Base-by-base conservation (phyloP, 805 yeast species). In the Starmera quercuum region DNA sequence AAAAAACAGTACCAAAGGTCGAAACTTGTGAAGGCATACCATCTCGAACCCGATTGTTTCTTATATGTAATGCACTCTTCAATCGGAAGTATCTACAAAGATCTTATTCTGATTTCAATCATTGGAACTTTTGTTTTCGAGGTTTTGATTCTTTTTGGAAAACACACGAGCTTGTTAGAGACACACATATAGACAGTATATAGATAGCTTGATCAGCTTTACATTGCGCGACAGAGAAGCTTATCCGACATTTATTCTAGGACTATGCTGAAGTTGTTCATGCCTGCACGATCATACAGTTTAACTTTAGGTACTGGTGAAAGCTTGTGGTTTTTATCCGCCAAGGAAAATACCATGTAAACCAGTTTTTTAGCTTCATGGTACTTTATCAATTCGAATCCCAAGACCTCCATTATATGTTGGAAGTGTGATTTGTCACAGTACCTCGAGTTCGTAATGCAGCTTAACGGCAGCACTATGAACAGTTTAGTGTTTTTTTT, bases 401-500 rank as follows among this genome's bases (percentile, higher is more conserved):
- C 96, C n/a, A 85, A 57, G 7, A 63, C 45, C 0, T 38, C 22
- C 73, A 81, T 68, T 10, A 87, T 68, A 2, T 56, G 52, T 2
- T 53, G 43, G 28, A 73, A 58, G 18, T 53, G 55, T 0, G 49
- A 51, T 26, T 64, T 62, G 40, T 73, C 70, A 54, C 80, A 75
- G 52, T 88, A 90, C 29, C 97, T 65, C 1, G 97, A 87, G 53
- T 90, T 88, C 7, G 62, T 54, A 1, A 85, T 63, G 52, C 98
- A 90, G 0, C 97, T 95, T 23, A 83, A 63, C 0, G 98, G 98
- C 4, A 90, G 59, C 6, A 90, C 97, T 10, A 90, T 56, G 50
- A 90, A 88, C 5, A 87, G 24, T 1, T 20, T 24, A 7, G 36
- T 36, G 18, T 33, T 64, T 4, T 50, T 49, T 25, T 56, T 58